Base-by-base conservation (phyloP, 768 basidiomycete genomes). In the Termitomyces sp. region DNA sequence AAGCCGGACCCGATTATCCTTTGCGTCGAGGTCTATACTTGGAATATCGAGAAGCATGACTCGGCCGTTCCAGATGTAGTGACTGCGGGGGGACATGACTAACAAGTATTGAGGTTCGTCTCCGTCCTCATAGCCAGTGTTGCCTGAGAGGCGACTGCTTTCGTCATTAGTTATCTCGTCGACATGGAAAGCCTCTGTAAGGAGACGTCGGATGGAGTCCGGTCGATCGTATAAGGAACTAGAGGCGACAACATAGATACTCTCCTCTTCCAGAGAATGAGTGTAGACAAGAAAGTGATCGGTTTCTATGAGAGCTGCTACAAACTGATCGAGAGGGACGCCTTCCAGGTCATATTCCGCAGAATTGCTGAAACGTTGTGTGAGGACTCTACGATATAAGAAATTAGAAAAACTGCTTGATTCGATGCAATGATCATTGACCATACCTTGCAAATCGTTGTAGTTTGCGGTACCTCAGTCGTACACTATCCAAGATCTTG, bases 251-350 rank as follows among this genome's bases (percentile, higher is more conserved):
- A 98, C 85, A 68, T 98, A 99, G 11, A 88, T 84, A 5, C 93
- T 94, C n/a, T 96, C 88, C 63, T 89, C 86, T 70, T 96, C 94
- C 69, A 89, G 89, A 5, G 74, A 74, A 53, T 87, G 83, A 1
- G 96, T 97, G 71, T 97, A 96, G 44, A 99, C 91, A 56, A 99
- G 84, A 72, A 95, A 89, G 69, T 98, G 95, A 61, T 91, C 93
- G 7, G 92, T 87, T 32, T 87, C 83, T 21, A 90, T 85, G 8
- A 99, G 79, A 11, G 81, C 78, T 23, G 84, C 76, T 53, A 98
- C 89, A 70, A 96, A 90, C n/a, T 79, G 77, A 51, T 90, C 89
- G 57, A 95, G 75, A 42, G 87, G 78, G 37, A 87, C 74, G 54
- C 84, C 78, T 57, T 92, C 89, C 32, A 98, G 78, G 58, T 77